Conservation (phyloP, 352 stramenopile genomes). For the Pythium vanterpoolii region DNA sequence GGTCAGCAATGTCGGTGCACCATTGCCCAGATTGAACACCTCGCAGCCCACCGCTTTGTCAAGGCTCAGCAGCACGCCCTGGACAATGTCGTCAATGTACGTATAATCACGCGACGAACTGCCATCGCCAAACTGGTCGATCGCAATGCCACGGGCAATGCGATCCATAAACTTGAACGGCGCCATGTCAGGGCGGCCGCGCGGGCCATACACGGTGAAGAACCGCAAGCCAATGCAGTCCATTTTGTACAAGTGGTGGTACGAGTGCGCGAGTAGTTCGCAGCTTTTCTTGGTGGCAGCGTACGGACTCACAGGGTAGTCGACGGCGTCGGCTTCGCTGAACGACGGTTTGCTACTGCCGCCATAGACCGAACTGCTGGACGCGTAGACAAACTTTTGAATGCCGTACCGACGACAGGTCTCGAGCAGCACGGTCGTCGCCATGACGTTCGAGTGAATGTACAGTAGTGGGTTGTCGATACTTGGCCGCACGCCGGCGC, state of each 20-base stretch:
- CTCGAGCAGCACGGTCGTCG: conserved; percentile 93
- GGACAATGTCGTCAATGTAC: conserved; percentile 98
- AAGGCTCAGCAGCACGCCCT: conserved; percentile 87
- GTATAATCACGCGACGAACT: conserved; percentile 96
- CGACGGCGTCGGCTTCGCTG: conserved; percentile 87
- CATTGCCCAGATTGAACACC: conserved; percentile 97
- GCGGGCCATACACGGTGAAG: conserved; percentile 98
- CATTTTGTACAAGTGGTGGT: conserved; percentile 95
- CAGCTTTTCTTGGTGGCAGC: conserved; percentile 97
- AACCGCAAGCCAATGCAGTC: conserved; percentile 95
- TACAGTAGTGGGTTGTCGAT: conserved; percentile 98
- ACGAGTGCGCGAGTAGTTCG: conserved; percentile 97
- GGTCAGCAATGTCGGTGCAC: conserved; percentile 89
- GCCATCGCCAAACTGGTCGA: conserved; percentile 97
- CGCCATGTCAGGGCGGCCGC: conserved; percentile 97
- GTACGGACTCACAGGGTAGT: conserved; percentile 96
- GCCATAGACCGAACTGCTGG: conserved; percentile 94
- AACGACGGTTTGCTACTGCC: conserved; percentile 91
- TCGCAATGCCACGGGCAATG: conserved; percentile 88
- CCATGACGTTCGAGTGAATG: conserved; percentile 96
- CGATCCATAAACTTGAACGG: conserved; percentile 98
- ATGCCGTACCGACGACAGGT: conserved; percentile 86
- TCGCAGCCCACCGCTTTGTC: conserved; percentile 83
- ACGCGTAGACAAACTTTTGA: conserved; percentile 96
- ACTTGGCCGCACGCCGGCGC: conserved; percentile 95